Evolutionary conservation across 2,329 filamentous ascomycete genomes (phyloP).

Genomic region (Sarocladium strictum): DNA sequence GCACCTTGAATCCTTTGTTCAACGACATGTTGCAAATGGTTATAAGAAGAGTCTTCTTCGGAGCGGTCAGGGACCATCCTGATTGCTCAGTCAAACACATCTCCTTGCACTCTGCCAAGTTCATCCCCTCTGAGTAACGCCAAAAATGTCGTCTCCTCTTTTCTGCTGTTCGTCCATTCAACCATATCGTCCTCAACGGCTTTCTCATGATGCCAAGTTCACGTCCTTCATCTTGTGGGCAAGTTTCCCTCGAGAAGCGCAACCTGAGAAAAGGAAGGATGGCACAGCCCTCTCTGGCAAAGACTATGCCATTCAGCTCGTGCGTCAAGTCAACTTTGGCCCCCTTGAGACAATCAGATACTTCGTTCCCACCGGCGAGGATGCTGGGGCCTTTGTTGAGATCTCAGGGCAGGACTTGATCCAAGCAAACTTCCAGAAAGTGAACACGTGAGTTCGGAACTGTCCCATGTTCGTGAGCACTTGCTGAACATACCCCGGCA

Average conservation of each 20-base stretch:
- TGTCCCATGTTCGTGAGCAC: too few species aligned
- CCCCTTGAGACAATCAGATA: slow-evolving; percentile 36
- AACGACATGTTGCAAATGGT: too few species aligned
- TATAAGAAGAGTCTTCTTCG: too few species aligned
- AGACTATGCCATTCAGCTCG: slow-evolving; percentile 31
- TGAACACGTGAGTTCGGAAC: slow-evolving; percentile 31
- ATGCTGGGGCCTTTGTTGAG: slow-evolving; percentile 22
- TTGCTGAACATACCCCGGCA: background rate
- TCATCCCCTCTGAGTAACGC: slow-evolving; percentile 2
- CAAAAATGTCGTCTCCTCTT: slow-evolving; percentile 11
- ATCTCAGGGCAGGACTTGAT: slow-evolving; percentile 31
- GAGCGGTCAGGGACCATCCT: too few species aligned
- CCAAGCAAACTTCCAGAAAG: slow-evolving; percentile 35
- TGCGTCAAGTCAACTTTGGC: slow-evolving; percentile 39
- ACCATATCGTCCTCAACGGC: slow-evolving; percentile 19
- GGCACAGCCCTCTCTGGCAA: slow-evolving; percentile 11
- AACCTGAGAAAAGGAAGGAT: slow-evolving; percentile 5
- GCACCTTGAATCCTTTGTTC: too few species aligned
- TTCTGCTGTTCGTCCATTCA: slow-evolving; percentile 20
- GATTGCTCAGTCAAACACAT: too few species aligned
- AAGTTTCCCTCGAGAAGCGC: slow-evolving; percentile 17
- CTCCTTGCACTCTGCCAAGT: background rate
- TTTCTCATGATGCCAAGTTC: slow-evolving; percentile 22
- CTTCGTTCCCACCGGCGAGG: slow-evolving; percentile 22
- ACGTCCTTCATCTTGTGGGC: slow-evolving; percentile 25